Conservation (phyloP, 1,139 yeast species). For the Diutina pseudorugosa region DNA sequence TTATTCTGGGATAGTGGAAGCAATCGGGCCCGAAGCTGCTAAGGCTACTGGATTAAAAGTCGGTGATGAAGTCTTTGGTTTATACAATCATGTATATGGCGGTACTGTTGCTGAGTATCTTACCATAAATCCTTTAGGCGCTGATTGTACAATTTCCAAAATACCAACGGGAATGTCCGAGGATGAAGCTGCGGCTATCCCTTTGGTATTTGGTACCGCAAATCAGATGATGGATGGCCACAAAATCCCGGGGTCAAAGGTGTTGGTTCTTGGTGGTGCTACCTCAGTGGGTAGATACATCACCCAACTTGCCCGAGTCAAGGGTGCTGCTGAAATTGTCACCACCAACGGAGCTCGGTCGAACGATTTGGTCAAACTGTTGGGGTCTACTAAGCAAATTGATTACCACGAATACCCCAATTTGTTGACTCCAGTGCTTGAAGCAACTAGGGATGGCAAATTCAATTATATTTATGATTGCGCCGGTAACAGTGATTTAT, state of each 20-base stretch:
- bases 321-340: constrained; percentile 33
- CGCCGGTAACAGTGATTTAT: constrained; percentile 17
- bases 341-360: constrained; percentile 19
- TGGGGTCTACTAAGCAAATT: constrained; percentile 42
- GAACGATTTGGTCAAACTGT: constrained; percentile 23
- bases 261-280: constrained; percentile 62
- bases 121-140: constrained; percentile 26
- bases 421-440: constrained; percentile 8
- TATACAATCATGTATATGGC: constrained; percentile 26
- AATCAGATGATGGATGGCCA: constrained; percentile 21
- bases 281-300: constrained; percentile 59
- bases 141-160: constrained; percentile 8
- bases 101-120: constrained; percentile 39
- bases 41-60: constrained; percentile 21
- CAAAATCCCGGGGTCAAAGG: constrained; percentile 15
- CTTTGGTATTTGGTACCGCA: constrained; percentile 50
- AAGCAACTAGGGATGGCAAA: constrained; percentile 8
- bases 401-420: constrained; percentile 32
- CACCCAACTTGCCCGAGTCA: constrained; percentile 38
- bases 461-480: constrained; percentile 29
- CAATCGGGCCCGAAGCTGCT: constrained; percentile 38
- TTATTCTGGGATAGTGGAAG: constrained; percentile 49
- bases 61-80: constrained; percentile 61
- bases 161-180: constrained; percentile 37
- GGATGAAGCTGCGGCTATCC: constrained; percentile 48